Conservation (phyloP, 2,329 filamentous ascomycete species). For the Rutstroemia sp. region DNA sequence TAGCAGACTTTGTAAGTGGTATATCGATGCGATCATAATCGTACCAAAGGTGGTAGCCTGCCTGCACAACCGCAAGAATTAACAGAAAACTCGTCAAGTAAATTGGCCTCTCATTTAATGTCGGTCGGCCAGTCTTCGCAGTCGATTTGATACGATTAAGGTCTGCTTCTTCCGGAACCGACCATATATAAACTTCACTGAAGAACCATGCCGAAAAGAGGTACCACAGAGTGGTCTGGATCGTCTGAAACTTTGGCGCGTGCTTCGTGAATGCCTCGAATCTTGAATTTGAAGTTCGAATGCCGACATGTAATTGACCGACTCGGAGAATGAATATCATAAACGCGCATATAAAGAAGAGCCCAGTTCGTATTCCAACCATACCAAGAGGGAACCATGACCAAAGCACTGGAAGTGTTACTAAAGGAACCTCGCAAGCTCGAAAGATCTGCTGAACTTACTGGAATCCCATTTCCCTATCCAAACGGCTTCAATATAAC, state of each 20-base stretch:
- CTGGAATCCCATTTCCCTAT: conserved; percentile 64
- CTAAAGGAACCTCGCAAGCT: neutral
- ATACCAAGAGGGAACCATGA: conserved; percentile 76
- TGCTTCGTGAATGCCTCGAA: conserved; percentile 55
- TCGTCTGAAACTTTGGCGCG: conserved; percentile 46
- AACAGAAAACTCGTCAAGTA: conserved; percentile 68
- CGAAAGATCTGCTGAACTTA: conserved; percentile 3
- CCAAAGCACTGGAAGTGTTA: conserved; percentile 60
- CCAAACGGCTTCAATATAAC: conserved; percentile 64
- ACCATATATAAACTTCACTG: conserved; percentile 73
- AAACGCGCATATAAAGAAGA: conserved; percentile 71
- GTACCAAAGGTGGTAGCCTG: conserved; percentile 58
- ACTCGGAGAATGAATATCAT: conserved; percentile 80
- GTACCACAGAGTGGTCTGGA: conserved; percentile 72
- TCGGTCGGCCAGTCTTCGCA: conserved; percentile 62
- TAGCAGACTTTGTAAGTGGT: conserved; percentile 33
- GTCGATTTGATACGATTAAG: conserved; percentile 67
- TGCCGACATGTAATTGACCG: conserved; percentile 69
- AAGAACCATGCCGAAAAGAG: conserved; percentile 71
- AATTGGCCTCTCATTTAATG: conserved; percentile 79
- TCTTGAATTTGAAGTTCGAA: conserved; percentile 62
- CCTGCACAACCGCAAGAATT: conserved; percentile 62
- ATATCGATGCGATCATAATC: conserved; percentile 58
- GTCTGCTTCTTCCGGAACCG: conserved; percentile 49
- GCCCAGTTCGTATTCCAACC: conserved; percentile 64